Conservation (phyloP, 169 alveolate genomes). For the Babesia gibsoni region DNA sequence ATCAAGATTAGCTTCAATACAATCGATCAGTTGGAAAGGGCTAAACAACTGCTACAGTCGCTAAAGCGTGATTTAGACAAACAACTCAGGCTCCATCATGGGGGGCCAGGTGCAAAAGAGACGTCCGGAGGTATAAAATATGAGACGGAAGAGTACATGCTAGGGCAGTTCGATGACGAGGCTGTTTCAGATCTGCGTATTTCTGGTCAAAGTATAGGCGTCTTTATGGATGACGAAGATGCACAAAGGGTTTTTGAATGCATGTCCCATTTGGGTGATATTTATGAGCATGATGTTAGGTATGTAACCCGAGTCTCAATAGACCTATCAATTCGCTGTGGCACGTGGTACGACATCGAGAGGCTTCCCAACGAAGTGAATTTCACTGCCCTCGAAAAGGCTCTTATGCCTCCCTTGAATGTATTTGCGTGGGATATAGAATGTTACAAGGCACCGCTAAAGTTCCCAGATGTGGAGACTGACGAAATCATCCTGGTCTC, state of each 20-base stretch:
- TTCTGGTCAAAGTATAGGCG: neutral
- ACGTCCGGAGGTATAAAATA: too few species aligned
- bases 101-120: neutral
- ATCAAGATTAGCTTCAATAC: slow-evolving; percentile 59
- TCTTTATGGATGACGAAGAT: neutral
- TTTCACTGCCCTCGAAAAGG: slow-evolving; percentile 60
- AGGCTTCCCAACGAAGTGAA: slow-evolving; percentile 66
- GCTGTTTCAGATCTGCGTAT: neutral
- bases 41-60: slow-evolving; percentile 11
- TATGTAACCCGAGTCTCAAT: slow-evolving; percentile 91
- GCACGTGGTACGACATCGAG: slow-evolving; percentile 91
- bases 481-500: slow-evolving; percentile 90
- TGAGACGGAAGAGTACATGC: neutral
- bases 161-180: neutral
- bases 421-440: slow-evolving; percentile 99
- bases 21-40: slow-evolving; percentile 57
- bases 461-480: slow-evolving; percentile 95
- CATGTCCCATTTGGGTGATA: slow-evolving; percentile 82
- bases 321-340: slow-evolving; percentile 92
- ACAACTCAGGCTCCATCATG: neutral
- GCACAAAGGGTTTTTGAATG: neutral
- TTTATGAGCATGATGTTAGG: slow-evolving; percentile 94
- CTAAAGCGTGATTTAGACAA: slow-evolving; percentile 39
- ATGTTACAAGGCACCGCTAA: slow-evolving; percentile 94
- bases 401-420: slow-evolving; percentile 83